Percentiles rank a stretch among this genome's conserved stretches.
Conservation (phyloP, 2,329 filamentous ascomycete species). For the Hymenoscyphus repandus region DNA sequence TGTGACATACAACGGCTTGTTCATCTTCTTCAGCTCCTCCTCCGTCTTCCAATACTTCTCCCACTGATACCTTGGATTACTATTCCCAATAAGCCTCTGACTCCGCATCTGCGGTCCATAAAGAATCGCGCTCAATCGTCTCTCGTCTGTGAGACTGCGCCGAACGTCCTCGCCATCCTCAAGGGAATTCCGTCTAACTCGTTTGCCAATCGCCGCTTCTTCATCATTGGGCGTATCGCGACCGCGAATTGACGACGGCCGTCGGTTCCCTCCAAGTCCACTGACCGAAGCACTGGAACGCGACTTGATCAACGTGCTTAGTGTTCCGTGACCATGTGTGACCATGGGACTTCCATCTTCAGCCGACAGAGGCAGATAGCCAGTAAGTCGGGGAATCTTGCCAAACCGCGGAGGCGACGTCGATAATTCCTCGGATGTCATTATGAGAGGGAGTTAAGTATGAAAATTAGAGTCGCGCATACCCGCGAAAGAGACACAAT, state of each 20-base stretch:
- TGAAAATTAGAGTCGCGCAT: background rate
- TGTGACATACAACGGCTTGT: conserved; percentile 58
- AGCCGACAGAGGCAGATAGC: conserved; percentile 23
- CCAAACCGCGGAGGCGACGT: conserved; percentile 20
- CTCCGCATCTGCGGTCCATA: conserved; percentile 71
- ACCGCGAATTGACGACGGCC: conserved; percentile 15
- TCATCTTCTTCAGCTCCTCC: conserved; percentile 66
- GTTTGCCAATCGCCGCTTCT: conserved; percentile 11
- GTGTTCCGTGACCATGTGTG: conserved; percentile 27
- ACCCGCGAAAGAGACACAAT: background rate
- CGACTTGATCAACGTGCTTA: conserved; percentile 27
- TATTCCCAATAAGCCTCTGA: conserved; percentile 82
- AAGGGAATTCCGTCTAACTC: conserved; percentile 13
- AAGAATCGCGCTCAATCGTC: conserved; percentile 53
- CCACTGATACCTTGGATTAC: conserved; percentile 77
- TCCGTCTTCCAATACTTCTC: conserved; percentile 81
- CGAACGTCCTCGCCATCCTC: conserved; percentile 23
- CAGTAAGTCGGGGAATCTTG: conserved; percentile 20
- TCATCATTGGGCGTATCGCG: conserved; percentile 25
- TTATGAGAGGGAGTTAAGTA: background rate
- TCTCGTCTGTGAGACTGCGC: conserved; percentile 41
- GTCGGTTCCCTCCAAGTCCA: conserved; percentile 10
- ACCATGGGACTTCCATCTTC: conserved; percentile 29
- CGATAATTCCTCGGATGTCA: conserved; percentile 11
- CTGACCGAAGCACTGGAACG: conserved; percentile 26